Evolutionary conservation across 2,329 filamentous ascomycete genomes (phyloP), one percentile per base, ranked within the genome.

Genomic region (Xylariaceae sp.): DNA sequence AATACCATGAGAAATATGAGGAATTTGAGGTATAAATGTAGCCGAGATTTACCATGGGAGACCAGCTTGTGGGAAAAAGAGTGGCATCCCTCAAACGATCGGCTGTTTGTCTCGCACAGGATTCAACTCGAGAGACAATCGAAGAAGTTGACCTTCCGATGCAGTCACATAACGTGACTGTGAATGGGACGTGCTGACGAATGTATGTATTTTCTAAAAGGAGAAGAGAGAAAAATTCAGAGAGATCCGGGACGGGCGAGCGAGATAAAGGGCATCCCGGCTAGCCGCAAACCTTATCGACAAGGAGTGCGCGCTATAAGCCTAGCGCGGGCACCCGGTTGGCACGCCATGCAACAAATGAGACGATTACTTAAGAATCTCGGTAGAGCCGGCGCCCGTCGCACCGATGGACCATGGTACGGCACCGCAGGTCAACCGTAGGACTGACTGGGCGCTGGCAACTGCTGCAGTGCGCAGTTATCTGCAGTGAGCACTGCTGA

Each of bases 21-120:
- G 7, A 10, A 42, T 42, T 3, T 42, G 8, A 42, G 9, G 44
- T 47, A 57, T 58, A 54, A 11, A 70, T 73, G 70, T 72, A 58
- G 71, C 71, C 71, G 69, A 68, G 60, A 69, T 68, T 63, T 70
- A 73, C 71, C 71, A 73, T 73, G 51, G 71, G 70, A 72, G 71
- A 59, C 64, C 71, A 64, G 68, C 67, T 70, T 69, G 61, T 67
- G 51, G 62, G 57, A 61, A 53, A 57, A 51, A 61, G 66, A 66
- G 66, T 62, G 69, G 55, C 63, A 66, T 68, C 71, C 71, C 71
- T 73, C 71, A 73, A 73, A 73, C 71, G 68, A 70, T 67, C 71
- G 71, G 71, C 70, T 66, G 51, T 65, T 70, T 49, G 62, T 73
- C 71, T 73, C 56, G 71, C 71, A 73, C 71, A 67, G 57, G 65